phyloP scores from a whole-genome alignment of 495 filamentous ascomycete genomes.

The Neurospora sublineolata region DNA sequence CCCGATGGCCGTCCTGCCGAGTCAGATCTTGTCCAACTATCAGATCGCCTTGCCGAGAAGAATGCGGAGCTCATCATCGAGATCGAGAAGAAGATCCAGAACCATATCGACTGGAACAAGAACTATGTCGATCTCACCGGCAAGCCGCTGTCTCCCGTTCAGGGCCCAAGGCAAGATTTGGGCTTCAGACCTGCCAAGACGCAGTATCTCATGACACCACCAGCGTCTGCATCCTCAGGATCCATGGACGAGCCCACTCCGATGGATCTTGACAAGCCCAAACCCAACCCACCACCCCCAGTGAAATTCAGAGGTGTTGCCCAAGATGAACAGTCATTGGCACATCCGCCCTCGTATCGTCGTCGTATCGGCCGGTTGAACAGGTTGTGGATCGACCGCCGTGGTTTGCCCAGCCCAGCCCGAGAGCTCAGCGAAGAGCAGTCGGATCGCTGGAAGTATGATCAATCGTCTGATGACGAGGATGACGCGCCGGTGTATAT shows the following conservation, averaged over 20 bases:
- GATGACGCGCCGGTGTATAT: constrained; percentile 48
- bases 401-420: constrained; percentile 42
- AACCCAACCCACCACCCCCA: constrained; percentile 9
- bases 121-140: constrained; percentile 74
- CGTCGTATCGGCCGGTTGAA: constrained; percentile 68
- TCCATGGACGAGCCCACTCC: constrained; percentile 35
- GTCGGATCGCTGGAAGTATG: constrained; percentile 73
- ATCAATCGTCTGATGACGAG: constrained; percentile 62
- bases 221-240: constrained; percentile 63
- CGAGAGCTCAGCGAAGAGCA: constrained; percentile 40
- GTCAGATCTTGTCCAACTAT: constrained; percentile 63
- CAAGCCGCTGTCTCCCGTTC: constrained; percentile 65
- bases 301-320: constrained; percentile 26
- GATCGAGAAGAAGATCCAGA: constrained; percentile 67
- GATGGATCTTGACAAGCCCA: constrained; percentile 27
- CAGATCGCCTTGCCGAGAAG: constrained; percentile 68
- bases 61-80: constrained; percentile 66
- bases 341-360: constrained; percentile 57
- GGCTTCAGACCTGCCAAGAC: constrained; percentile 63
- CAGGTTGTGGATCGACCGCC: constrained; percentile 72
- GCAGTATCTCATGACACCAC: constrained; percentile 76
- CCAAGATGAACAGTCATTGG: constrained; percentile 29
- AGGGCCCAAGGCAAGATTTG: constrained; percentile 47
- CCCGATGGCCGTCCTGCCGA: constrained; percentile 59
- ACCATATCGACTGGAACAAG: constrained; percentile 79